Percentiles rank a stretch among this genome's conserved stretches.
These are phyloP conservation scores for Sabuloglossum arenarium DNA, from an alignment of 495 filamentous ascomycete genomes.

Conservation along the genomic window DNA sequence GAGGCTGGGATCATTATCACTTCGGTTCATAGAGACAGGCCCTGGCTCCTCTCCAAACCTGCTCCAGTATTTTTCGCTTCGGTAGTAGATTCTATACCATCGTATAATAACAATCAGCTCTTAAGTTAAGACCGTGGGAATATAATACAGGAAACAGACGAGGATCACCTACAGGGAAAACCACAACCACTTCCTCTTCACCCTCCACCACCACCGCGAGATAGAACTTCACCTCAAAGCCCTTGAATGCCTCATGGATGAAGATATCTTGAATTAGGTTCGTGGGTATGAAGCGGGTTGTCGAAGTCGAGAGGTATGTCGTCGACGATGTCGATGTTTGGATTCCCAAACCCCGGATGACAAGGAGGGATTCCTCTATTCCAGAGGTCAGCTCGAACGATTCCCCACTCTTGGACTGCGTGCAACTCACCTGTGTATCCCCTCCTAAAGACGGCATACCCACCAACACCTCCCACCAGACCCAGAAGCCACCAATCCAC, in stretches of 20 bases:
- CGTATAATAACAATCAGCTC: conserved; percentile 1
- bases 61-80: conserved; percentile 45
- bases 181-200: conserved; percentile 72
- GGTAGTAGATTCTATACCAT: conserved; percentile 39
- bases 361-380: conserved; percentile 65
- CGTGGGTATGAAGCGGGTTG: conserved; percentile 83
- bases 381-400: conserved; percentile 9
- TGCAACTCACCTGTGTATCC: conserved; percentile 25
- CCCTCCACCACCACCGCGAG: conserved; percentile 79
- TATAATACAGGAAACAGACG: not conserved
- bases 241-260: conserved; percentile 87
- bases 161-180: conserved; percentile 49
- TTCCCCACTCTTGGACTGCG: not conserved
- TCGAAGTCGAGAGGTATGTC: conserved; percentile 39
- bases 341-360: conserved; percentile 75
- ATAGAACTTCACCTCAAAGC: conserved; percentile 82
- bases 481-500: conserved; percentile 12
- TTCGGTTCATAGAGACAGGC: conserved; percentile 56
- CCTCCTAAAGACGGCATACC: conserved; percentile 28
- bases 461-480: conserved; percentile 15
- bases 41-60: conserved; percentile 64
- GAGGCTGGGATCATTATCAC: not conserved
- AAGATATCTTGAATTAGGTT: conserved; percentile 78
- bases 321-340: conserved; percentile 57
- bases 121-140: not conserved